These are phyloP conservation scores for Magnusiomyces suaveolens DNA, from an alignment of 1,139 yeast genomes.

Conservation along the genomic window DNA sequence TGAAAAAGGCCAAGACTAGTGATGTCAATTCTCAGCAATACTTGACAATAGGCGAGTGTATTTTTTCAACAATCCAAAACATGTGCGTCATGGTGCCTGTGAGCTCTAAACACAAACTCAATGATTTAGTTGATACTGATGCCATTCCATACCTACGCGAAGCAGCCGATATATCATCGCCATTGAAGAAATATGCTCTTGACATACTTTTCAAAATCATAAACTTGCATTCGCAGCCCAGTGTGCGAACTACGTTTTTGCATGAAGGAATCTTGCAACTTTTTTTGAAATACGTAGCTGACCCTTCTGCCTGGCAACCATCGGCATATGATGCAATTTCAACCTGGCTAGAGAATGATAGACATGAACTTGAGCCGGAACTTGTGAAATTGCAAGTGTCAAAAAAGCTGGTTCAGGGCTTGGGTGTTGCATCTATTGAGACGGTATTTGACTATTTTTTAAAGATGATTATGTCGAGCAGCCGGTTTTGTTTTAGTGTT, in stretches of 20 bases:
- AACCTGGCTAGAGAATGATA: not conserved
- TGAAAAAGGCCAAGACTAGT: not conserved
- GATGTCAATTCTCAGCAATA: not conserved
- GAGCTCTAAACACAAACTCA: not conserved
- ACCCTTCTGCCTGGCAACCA: slow-evolving; percentile 1
- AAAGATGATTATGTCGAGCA: not conserved
- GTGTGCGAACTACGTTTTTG: not conserved
- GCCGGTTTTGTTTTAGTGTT: not conserved
- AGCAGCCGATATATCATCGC: not conserved
- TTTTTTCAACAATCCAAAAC: not conserved
- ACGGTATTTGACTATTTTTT: slow-evolving; percentile 5
- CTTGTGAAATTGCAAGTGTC: not conserved
- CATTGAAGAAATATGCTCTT: not conserved
- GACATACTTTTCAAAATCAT: slow-evolving; percentile 1
- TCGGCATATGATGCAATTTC: slow-evolving; percentile 3
- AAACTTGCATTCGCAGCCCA: not conserved
- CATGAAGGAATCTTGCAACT: not conserved
- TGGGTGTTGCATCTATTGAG: not conserved
- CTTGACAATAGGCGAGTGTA: not conserved
- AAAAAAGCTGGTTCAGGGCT: not conserved
- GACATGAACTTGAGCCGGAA: not conserved
- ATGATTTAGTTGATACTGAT: not conserved
- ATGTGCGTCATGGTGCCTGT: not conserved
- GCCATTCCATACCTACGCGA: not conserved
- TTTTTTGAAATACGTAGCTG: not conserved